Evolutionary conservation across 2,329 filamentous ascomycete species (phyloP).

Genomic region (Aspergillus sp.): DNA sequence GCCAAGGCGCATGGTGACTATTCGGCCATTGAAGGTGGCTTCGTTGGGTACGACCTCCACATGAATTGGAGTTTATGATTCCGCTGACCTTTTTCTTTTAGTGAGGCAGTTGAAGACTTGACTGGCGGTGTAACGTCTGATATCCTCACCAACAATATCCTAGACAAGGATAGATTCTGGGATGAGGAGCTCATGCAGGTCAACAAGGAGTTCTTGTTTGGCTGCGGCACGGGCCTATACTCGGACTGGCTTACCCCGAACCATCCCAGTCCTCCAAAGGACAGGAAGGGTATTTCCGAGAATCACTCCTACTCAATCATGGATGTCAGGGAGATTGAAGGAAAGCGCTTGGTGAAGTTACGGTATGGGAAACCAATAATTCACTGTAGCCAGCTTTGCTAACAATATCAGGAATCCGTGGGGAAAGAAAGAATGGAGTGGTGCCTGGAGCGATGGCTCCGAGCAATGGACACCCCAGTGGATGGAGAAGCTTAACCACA

Average conservation of each 20-base stretch:
- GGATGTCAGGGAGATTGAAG: slow-evolving; percentile 61
- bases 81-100: slow-evolving; percentile 14
- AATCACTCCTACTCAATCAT: slow-evolving; percentile 60
- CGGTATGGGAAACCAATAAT: slow-evolving; percentile 39
- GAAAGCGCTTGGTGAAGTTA: slow-evolving; percentile 63
- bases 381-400: slow-evolving; percentile 7
- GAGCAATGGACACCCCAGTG: slow-evolving; percentile 82
- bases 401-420: slow-evolving; percentile 66
- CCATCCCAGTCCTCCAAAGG: slow-evolving; percentile 35
- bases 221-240: slow-evolving; percentile 47
- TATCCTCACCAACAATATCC: slow-evolving; percentile 46
- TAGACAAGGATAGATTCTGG: slow-evolving; percentile 78
- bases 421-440: slow-evolving; percentile 79
- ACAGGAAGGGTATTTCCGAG: slow-evolving; percentile 45
- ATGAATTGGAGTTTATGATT: background rate
- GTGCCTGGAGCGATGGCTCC: slow-evolving; percentile 78
- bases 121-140: slow-evolving; percentile 54
- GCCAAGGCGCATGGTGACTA: slow-evolving; percentile 78
- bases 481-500: slow-evolving; percentile 70
- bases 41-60: slow-evolving; percentile 53
- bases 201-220: slow-evolving; percentile 69
- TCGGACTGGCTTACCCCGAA: slow-evolving; percentile 44
- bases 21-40: slow-evolving; percentile 71
- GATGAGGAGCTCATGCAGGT: slow-evolving; percentile 75
- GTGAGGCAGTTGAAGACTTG: slow-evolving; percentile 59